Evolutionary conservation across 352 stramenopile genomes (phyloP).

Genomic region (Saprolegnia parasitica): DNA sequence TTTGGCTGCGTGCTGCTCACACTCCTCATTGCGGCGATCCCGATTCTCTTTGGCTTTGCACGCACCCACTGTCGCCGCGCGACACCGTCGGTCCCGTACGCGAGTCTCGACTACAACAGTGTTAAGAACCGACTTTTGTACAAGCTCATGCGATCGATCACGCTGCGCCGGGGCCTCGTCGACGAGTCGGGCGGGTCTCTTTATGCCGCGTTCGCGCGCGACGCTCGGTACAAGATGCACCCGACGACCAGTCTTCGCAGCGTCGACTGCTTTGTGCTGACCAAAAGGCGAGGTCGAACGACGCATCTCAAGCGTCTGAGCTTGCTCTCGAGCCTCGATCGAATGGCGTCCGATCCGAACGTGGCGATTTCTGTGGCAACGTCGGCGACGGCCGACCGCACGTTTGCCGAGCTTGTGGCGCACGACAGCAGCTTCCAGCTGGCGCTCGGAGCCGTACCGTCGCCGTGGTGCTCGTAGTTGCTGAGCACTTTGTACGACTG

Average conservation of each 20-base stretch:
- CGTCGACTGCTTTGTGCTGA: conserved; percentile 1
- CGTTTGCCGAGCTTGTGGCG: no score
- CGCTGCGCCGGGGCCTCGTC: no score
- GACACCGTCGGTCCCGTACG: neutral
- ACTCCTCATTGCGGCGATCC: neutral
- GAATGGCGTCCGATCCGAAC: no score
- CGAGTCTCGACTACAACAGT: neutral
- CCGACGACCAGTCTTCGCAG: neutral
- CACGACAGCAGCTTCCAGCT: no score
- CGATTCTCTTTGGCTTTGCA: neutral
- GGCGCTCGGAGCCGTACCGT: no score
- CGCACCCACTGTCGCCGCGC: neutral
- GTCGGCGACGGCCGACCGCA: no score
- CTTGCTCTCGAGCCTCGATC: no score
- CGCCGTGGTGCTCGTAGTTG: neutral
- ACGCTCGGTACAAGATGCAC: neutral
- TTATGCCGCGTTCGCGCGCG: neutral
- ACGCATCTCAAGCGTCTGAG: no score
- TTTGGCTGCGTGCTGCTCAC: conserved; percentile 7
- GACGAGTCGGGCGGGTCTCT: neutral
- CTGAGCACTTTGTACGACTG: neutral
- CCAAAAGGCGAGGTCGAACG: neutral
- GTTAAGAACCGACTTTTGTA: neutral
- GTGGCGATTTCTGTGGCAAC: no score
- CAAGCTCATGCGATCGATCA: neutral